Conservation (phyloP, 2,329 filamentous ascomycete species). For the Magnaporthales sp. region DNA sequence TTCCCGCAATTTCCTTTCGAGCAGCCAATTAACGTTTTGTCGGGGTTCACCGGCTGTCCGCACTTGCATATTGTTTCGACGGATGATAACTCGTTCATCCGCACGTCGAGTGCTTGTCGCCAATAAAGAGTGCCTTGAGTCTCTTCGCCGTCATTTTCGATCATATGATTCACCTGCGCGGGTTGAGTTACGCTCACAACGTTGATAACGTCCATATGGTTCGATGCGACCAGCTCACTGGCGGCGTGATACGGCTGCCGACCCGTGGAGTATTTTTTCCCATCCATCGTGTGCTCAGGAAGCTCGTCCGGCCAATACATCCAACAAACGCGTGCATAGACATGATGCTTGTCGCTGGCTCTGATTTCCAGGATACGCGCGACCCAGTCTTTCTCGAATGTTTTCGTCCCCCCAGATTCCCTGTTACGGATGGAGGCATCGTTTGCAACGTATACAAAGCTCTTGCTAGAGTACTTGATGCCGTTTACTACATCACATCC, state of each 20-base stretch:
- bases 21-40: conserved; percentile 51
- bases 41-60: conserved; percentile 51
- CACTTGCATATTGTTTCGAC: conserved; percentile 50
- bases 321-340: conserved; percentile 70
- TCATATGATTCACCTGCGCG: conserved; percentile 57
- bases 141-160: conserved; percentile 59
- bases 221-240: conserved; percentile 62
- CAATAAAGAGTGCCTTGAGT: conserved; percentile 52
- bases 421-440: conserved; percentile 45
- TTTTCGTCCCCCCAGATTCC: conserved; percentile 27
- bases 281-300: conserved; percentile 43
- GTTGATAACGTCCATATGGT: conserved; percentile 71
- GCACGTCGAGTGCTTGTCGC: conserved; percentile 53
- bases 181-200: conserved; percentile 59
- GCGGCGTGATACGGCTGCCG: conserved; percentile 59
- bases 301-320: conserved; percentile 70
- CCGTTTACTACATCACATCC: conserved; percentile 44
- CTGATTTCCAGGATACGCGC: conserved; percentile 70
- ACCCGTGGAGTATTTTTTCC: conserved; percentile 38
- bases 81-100: conserved; percentile 47
- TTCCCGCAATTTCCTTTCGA: conserved; percentile 42
- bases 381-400: conserved; percentile 56
- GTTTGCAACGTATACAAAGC: conserved; percentile 52
- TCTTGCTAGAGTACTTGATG: conserved; percentile 47
- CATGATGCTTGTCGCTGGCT: conserved; percentile 61